phyloP scores from a whole-genome alignment of 352 stramenopile genomes.

The Peronospora belbahrii region DNA sequence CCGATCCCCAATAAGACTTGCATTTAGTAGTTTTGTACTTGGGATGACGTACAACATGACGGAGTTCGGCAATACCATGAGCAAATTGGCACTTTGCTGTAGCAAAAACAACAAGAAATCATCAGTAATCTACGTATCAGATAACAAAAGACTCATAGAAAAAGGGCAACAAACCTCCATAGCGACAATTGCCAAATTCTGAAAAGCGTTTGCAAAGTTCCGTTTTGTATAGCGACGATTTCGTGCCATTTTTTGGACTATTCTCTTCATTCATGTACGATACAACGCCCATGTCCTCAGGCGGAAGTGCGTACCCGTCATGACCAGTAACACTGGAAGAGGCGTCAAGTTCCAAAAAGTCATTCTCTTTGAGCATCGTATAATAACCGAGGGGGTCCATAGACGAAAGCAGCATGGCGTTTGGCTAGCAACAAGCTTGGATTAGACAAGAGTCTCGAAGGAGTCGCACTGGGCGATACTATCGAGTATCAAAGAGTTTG shows the following conservation, averaged over 20 bases:
- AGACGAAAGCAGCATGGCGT: conserved; percentile 67
- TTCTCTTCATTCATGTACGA: conserved; percentile 73
- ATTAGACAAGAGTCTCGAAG: conserved; percentile 1
- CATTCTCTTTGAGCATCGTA: conserved; percentile 63
- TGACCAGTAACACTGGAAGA: conserved; percentile 16
- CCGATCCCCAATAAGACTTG: conserved; percentile 87
- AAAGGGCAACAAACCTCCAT: conserved; percentile 45
- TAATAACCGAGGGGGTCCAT: conserved; percentile 84
- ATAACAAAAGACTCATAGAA: not conserved
- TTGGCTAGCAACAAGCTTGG: conserved; percentile 1
- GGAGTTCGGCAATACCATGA: conserved; percentile 69
- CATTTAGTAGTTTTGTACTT: conserved; percentile 91
- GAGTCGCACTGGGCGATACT: conserved; percentile 9
- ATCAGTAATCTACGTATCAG: not conserved
- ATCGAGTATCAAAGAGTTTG: conserved; percentile 8
- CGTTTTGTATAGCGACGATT: conserved; percentile 84
- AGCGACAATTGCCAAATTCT: conserved; percentile 82
- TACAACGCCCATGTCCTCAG: conserved; percentile 32
- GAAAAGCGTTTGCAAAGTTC: conserved; percentile 84
- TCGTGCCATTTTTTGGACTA: conserved; percentile 77
- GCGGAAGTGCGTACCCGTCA: conserved; percentile 37
- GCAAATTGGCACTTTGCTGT: conserved; percentile 84
- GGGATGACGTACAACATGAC: conserved; percentile 78
- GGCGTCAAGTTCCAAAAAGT: conserved; percentile 60
- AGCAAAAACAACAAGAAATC: not conserved